Conservation (phyloP, 1,284 basidiomycete genomes). For the Cutaneotrichosporon sp. region DNA sequence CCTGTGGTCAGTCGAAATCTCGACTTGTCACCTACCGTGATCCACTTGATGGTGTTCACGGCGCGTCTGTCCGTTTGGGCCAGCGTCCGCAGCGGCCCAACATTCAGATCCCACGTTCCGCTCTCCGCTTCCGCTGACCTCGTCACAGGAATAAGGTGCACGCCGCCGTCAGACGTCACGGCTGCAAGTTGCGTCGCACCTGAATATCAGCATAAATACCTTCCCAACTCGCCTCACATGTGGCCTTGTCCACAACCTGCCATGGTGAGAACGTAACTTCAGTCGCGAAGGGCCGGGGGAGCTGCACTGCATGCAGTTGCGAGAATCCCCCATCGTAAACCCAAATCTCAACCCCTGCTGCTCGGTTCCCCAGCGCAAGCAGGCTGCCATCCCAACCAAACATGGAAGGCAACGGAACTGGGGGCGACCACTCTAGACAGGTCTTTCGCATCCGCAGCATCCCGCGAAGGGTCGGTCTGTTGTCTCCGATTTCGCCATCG, state of each 20-base stretch:
- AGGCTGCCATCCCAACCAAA: slow-evolving; percentile 32
- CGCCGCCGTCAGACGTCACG: slow-evolving; percentile 27
- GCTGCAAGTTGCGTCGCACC: slow-evolving; percentile 26
- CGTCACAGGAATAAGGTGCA: slow-evolving; percentile 12
- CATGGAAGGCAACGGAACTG: slow-evolving; percentile 15
- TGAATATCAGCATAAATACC: slow-evolving; percentile 12
- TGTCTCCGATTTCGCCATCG: neutral
- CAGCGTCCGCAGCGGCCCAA: slow-evolving; percentile 4
- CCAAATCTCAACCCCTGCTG: slow-evolving; percentile 34
- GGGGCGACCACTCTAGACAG: slow-evolving; percentile 31
- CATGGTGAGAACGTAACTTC: slow-evolving; percentile 30
- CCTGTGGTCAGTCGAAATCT: slow-evolving; percentile 15
- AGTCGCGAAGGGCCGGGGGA: slow-evolving; percentile 8
- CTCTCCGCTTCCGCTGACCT: slow-evolving; percentile 6
- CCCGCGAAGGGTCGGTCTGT: slow-evolving; percentile 10
- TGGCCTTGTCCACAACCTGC: slow-evolving; percentile 13
- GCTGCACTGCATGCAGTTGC: neutral
- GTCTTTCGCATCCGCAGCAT: slow-evolving; percentile 29
- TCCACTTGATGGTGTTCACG: slow-evolving; percentile 32
- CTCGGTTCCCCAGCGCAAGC: slow-evolving; percentile 33
- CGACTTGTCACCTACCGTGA: slow-evolving; percentile 20
- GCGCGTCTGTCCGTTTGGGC: slow-evolving; percentile 21
- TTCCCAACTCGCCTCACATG: slow-evolving; percentile 18
- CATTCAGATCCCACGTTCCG: slow-evolving; percentile 10
- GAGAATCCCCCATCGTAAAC: slow-evolving; percentile 19